Conservation (phyloP, 2,329 filamentous ascomycete species). For the Ciborinia camelliae region DNA sequence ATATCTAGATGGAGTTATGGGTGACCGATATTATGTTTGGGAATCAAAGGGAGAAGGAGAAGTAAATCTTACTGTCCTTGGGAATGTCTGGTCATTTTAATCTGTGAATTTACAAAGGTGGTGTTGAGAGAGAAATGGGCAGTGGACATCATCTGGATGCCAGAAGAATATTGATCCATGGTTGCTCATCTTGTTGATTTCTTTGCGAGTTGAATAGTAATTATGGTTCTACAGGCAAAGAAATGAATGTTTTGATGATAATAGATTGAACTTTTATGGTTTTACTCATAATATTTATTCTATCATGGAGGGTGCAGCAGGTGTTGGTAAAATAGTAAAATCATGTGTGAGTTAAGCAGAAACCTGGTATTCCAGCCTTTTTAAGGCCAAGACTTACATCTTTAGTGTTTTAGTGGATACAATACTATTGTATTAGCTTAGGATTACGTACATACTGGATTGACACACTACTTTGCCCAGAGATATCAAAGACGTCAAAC, state of each 20-base stretch:
- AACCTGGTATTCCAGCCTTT: too few relatives aligned
- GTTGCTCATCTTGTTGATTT: background rate
- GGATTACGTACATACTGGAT: too few relatives aligned
- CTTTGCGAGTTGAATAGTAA: background rate
- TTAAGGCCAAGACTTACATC: too few relatives aligned
- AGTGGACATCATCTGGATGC: background rate
- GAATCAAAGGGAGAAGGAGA: background rate
- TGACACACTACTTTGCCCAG: too few relatives aligned
- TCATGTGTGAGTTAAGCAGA: too few relatives aligned
- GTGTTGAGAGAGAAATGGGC: constrained; percentile 7
- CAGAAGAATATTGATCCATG: constrained; percentile 13
- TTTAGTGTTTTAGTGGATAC: too few relatives aligned
- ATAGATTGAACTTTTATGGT: background rate
- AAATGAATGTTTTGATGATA: background rate
- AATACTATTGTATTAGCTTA: too few relatives aligned
- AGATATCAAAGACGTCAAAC: too few relatives aligned
- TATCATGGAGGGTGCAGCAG: background rate
- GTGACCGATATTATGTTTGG: background rate
- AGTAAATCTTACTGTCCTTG: background rate
- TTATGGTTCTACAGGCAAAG: too few relatives aligned
- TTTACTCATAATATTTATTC: background rate
- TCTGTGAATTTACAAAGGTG: background rate
- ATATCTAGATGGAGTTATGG: background rate
- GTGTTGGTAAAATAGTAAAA: too few relatives aligned
- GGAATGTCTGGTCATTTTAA: background rate